Base-by-base conservation (phyloP, 164 flowering plant genomes). In the Magnolia kwangsiensis region DNA sequence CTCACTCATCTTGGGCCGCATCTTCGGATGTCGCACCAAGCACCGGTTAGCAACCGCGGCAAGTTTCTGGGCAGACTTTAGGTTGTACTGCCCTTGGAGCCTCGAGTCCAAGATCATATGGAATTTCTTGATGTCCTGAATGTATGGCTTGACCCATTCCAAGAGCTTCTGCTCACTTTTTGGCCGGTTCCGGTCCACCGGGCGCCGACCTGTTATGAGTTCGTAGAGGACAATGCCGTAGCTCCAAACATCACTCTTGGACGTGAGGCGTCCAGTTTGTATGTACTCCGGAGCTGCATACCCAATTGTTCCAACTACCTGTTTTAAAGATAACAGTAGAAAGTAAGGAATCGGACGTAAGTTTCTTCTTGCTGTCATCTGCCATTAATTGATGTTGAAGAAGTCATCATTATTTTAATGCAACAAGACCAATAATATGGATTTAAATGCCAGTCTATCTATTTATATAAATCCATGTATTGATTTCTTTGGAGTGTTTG, bases 241-340 rank as follows among this genome's bases (percentile, higher is more conserved):
- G 84, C 97, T 90, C 94, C 95, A 95, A 10, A 95, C 93, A 78
- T 95, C 98, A 74, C 90, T 91, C 78, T 92, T 93, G 51, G 88
- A 29, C 7, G 97, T 95, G 64, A 95, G 92, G 37, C 86, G 91
- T 2, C 98, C 98, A 0, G 97, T 95, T 76, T 89, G 93, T 19
- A 92, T 72, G 77, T 95, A 95, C 69, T 95, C 98, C 4, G 98
- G 98, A 69, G 98, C 98, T 50, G 98, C 98, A 85, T 95, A 95
- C 16, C 98, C 98, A n/a, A 93, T 82, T 24, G 98, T 95, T 80
- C 98, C 98, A 11, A 93, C 98, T 71, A 95, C 90, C 98, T 93
- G 88, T 63, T 73, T 66, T 10, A 4, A n/a, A 11, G 31, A 18
- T 10, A 72, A 37, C 67, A 9, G 65, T 37, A 37, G 45, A 37